Conservation (phyloP, 1,139 yeast species). For the Eremothecium sinecaudum region DNA sequence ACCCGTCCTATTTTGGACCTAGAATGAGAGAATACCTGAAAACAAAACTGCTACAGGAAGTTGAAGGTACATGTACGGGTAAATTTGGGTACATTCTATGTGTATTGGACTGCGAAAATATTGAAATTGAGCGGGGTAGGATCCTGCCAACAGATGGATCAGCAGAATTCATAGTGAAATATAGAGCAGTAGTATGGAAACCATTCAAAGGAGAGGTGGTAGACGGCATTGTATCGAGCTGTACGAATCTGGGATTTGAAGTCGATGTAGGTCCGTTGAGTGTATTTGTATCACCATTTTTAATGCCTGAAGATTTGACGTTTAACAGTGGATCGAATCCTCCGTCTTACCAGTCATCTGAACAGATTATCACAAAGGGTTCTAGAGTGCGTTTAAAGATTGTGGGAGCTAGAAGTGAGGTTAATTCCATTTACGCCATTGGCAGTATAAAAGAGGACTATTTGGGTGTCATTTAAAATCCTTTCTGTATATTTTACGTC, state of each 20-base stretch:
- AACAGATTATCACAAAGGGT: conserved; percentile 89
- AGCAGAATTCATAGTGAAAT: conserved; percentile 94
- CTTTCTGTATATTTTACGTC: too few species aligned
- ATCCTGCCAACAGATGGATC: conserved; percentile 85
- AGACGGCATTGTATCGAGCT: conserved; percentile 90
- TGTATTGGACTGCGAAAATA: conserved; percentile 87
- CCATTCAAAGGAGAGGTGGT: conserved; percentile 98
- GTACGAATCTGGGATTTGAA: conserved; percentile 92
- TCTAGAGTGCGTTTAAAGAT: conserved; percentile 88
- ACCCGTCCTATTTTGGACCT: conserved; percentile 96
- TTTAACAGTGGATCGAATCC: conserved; percentile 95
- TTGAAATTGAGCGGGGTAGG: conserved; percentile 91
- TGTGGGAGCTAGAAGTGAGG: conserved; percentile 96
- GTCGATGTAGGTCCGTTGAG: conserved; percentile 97
- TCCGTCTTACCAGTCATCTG: conserved; percentile 95
- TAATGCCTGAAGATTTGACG: conserved; percentile 88
- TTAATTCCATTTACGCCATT: conserved; percentile 91
- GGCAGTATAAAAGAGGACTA: conserved; percentile 97
- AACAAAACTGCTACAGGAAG: conserved; percentile 84
- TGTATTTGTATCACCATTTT: conserved; percentile 88
- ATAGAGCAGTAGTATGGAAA: conserved; percentile 95
- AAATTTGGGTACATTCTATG: conserved; percentile 96
- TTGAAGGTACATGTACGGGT: conserved; percentile 98
- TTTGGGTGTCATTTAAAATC: conserved; percentile 63
- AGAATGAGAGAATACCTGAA: conserved; percentile 91